Evolutionary conservation across 1,284 basidiomycete genomes (phyloP).

Genomic region (Mycosarcoma mackinlayi): DNA sequence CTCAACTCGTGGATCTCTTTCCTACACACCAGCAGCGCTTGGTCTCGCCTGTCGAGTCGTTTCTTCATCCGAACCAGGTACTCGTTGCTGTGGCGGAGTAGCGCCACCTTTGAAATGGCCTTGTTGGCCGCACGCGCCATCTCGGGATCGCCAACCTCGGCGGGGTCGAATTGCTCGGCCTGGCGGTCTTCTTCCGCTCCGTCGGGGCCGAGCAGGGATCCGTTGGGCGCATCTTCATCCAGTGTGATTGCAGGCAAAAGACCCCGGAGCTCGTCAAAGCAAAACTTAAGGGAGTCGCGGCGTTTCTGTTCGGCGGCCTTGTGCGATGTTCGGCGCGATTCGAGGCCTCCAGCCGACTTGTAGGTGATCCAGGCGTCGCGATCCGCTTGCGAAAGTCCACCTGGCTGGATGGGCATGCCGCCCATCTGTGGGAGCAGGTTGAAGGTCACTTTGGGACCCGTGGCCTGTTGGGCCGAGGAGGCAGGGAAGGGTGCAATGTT

Average conservation of each 20-base stretch:
- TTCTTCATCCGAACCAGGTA: slow-evolving; percentile 81
- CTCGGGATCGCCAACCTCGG: slow-evolving; percentile 47
- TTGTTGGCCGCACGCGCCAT: slow-evolving; percentile 70
- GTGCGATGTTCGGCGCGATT: slow-evolving; percentile 86
- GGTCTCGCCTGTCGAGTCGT: slow-evolving; percentile 83
- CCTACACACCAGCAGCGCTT: slow-evolving; percentile 79
- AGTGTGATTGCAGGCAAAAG: slow-evolving; percentile 76
- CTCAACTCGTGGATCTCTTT: slow-evolving; percentile 78
- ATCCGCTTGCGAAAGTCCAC: slow-evolving; percentile 49
- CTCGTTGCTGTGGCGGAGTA: slow-evolving; percentile 89
- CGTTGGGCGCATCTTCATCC: slow-evolving; percentile 64
- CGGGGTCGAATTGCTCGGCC: slow-evolving; percentile 57
- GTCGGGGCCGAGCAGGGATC: slow-evolving; percentile 63
- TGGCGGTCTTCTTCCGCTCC: slow-evolving; percentile 57
- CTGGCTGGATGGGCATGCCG: slow-evolving; percentile 47
- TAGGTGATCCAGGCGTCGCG: slow-evolving; percentile 56
- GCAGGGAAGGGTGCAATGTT: slow-evolving; percentile 44
- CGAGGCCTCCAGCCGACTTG: slow-evolving; percentile 57
- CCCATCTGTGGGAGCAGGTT: slow-evolving; percentile 33
- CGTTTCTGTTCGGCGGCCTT: slow-evolving; percentile 98
- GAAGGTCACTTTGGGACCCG: slow-evolving; percentile 43
- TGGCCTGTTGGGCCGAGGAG: neutral
- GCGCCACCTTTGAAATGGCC: slow-evolving; percentile 92
- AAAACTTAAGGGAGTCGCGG: slow-evolving; percentile 92
- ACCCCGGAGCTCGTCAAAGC: slow-evolving; percentile 90